Conservation (phyloP, 1,284 basidiomycete genomes). For the Fomitopsis betulina region DNA sequence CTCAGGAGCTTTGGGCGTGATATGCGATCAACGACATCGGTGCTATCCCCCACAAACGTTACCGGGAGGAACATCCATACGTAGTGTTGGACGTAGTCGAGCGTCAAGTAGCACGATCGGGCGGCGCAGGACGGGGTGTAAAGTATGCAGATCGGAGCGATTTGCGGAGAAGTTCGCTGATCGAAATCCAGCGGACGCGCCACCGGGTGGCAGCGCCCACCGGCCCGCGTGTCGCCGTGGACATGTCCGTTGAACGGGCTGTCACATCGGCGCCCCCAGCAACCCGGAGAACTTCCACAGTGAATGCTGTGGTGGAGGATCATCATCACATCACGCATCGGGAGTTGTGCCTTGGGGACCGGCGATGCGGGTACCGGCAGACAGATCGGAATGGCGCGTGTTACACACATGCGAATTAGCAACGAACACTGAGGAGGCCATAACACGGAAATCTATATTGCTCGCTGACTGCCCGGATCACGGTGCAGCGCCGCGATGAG, state of each 20-base stretch:
- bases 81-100: neutral
- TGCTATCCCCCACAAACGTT: neutral
- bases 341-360: neutral
- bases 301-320: too few species aligned
- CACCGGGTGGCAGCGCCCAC: neutral
- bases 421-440: neutral
- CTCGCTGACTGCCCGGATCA: neutral
- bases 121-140: neutral
- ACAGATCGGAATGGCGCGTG: neutral
- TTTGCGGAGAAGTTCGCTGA: conserved; percentile 7
- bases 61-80: neutral
- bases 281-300: too few species aligned
- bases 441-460: neutral
- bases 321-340: neutral
- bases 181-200: neutral
- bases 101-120: neutral
- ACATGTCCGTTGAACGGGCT: neutral
- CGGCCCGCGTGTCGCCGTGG: neutral
- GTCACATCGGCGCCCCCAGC: neutral
- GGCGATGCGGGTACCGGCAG: neutral
- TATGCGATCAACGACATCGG: neutral
- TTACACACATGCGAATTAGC: neutral
- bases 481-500: neutral
- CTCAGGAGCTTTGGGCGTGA: neutral
- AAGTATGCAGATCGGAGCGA: conserved; percentile 1